These are phyloP conservation scores for Citrullus amarus DNA, from an alignment of 306 rosid species.

Conservation along the genomic window DNA sequence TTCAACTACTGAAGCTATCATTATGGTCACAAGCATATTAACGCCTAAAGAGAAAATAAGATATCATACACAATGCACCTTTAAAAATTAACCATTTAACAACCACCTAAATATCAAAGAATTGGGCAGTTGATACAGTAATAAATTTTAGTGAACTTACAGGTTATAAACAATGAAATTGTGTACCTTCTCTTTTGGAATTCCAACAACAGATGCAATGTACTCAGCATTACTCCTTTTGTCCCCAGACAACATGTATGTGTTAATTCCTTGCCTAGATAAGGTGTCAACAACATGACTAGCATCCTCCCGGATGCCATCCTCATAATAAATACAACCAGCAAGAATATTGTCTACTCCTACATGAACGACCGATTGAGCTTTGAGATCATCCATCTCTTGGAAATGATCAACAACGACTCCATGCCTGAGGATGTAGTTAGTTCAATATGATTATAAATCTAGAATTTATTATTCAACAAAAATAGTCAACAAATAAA, in stretches of 20 bases:
- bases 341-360: slow-evolving; percentile 61
- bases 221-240: slow-evolving; percentile 70
- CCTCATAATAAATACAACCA: slow-evolving; percentile 74
- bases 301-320: slow-evolving; percentile 86
- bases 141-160: background rate
- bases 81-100: background rate
- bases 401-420: slow-evolving; percentile 28
- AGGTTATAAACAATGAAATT: background rate
- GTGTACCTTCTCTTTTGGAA: slow-evolving; percentile 62
- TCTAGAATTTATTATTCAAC: background rate
- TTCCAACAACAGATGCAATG: slow-evolving; percentile 84
- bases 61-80: background rate
- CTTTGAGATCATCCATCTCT: slow-evolving; percentile 37
- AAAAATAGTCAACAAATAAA: background rate
- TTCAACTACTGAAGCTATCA: background rate
- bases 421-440: slow-evolving; percentile 52
- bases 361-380: slow-evolving; percentile 72
- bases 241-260: slow-evolving; percentile 93
- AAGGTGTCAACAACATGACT: slow-evolving; percentile 45
- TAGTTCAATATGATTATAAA: slow-evolving; percentile 2
- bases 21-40: background rate
- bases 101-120: background rate
- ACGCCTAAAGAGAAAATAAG: background rate
- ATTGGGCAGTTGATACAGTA: background rate
- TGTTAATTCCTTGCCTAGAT: slow-evolving; percentile 54